Evolutionary conservation across 192 early-diverging fungal genomes (phyloP), one percentile per base, ranked within the genome.

Genomic region (Entophlyctis luteolus): DNA sequence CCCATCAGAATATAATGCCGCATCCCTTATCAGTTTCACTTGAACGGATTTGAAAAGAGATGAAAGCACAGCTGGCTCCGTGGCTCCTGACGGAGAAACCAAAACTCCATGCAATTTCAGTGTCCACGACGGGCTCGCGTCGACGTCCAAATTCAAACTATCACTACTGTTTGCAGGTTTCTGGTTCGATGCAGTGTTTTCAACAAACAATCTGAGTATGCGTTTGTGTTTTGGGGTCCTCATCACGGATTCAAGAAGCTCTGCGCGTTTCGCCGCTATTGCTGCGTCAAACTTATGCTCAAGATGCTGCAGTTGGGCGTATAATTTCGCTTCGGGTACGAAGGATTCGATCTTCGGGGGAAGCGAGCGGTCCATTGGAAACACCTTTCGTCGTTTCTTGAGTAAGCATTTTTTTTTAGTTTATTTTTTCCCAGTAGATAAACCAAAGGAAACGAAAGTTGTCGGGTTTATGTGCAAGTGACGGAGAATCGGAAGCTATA

Each of bases 321-420:
- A 96, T 29, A 96, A 77, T 35, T 82, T 86, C 29, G 96, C 93
- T 75, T 98, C 96, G 8, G 94, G 93, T 32, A 98, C 89, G 76
- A 89, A 88, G 1, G 87, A 75, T 42, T 95, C 94, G 71, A 98
- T 89, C 87, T 93, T 81, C 27, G 65, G 62, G 14, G 79, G 77
- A 35, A 80, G 63, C 20, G 47, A 28, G 20, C 68, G 42, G 68
- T 70, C 68, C 28, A 70, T 27, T 22, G 65, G 65, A 6, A n/a
- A n/a, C n/a, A n/a, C n/a, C n/a, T 37, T 8, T 22, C 38, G 8
- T 1, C 42, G 46, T 18, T 49, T 47, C 47, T 47, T 25, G 31
- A 28, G 39, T 25, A 23, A 18, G 14, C 42, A 20, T n/a, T n/a
- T n/a, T n/a, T n/a, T n/a, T n/a, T n/a, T n/a, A n/a, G n/a, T n/a